Evolutionary conservation across 2,329 filamentous ascomycete species (phyloP).

Genomic region (Botrytis cinerea): DNA sequence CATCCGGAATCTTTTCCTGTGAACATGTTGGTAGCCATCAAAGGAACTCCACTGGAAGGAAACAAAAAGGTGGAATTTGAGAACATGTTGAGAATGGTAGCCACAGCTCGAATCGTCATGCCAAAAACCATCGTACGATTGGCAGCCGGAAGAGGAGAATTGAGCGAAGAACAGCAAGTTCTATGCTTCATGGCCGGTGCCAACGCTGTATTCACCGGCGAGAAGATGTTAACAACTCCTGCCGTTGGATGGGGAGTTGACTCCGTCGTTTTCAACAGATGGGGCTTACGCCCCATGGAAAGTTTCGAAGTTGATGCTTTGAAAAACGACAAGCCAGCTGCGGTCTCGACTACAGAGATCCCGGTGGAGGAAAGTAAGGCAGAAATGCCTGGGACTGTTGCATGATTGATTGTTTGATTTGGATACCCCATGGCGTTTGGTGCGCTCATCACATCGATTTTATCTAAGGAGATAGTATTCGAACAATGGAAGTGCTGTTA

Average conservation of each 20-base stretch:
- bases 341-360: background rate
- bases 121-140: conserved; percentile 84
- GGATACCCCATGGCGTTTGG: conserved; percentile 19
- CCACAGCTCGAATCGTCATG: conserved; percentile 80
- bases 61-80: conserved; percentile 73
- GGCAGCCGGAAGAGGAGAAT: conserved; percentile 79
- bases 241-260: conserved; percentile 93
- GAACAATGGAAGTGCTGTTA: conserved; percentile 50
- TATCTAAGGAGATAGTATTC: conserved; percentile 44
- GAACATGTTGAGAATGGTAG: conserved; percentile 77
- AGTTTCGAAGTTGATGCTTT: conserved; percentile 40
- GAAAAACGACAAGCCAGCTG: conserved; percentile 14
- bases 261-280: conserved; percentile 76
- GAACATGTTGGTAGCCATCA: conserved; percentile 87
- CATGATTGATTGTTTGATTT: background rate
- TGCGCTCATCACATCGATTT: conserved; percentile 43
- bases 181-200: conserved; percentile 88
- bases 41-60: conserved; percentile 82
- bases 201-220: conserved; percentile 92
- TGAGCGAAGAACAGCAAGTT: conserved; percentile 86
- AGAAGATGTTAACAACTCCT: conserved; percentile 93
- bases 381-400: conserved; percentile 2
- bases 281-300: conserved; percentile 79
- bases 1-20: conserved; percentile 92
- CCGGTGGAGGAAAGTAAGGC: background rate